Percentiles rank a stretch among this genome's conserved stretches.
Conservation (phyloP, 176 grass and related monocot genomes). For the Avena atlantica region DNA sequence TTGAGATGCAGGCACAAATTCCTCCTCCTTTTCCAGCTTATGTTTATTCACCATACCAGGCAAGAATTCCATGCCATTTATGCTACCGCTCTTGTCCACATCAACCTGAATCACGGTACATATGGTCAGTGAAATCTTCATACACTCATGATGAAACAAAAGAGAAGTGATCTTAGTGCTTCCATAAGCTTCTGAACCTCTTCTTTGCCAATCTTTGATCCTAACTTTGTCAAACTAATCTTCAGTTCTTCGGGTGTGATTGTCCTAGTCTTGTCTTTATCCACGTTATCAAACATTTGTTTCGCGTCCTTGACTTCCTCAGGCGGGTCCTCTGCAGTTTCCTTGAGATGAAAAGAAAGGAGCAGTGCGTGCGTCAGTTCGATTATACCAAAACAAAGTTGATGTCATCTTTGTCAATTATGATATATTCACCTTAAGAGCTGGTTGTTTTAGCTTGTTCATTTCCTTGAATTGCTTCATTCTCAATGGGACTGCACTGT, state of each 20-base stretch:
- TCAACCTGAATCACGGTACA: constrained; percentile 54
- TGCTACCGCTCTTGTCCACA: constrained; percentile 75
- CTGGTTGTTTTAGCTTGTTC: constrained; percentile 89
- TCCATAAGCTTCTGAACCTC: constrained; percentile 77
- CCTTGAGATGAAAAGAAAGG: constrained; percentile 42
- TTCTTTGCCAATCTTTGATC: constrained; percentile 16
- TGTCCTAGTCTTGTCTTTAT: too few species aligned
- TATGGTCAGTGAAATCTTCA: neutral
- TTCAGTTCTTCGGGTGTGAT: too few species aligned
- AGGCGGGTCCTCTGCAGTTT: constrained; percentile 55
- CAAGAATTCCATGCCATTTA: constrained; percentile 74
- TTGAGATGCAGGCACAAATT: constrained; percentile 61
- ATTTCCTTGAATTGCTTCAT: constrained; percentile 88
- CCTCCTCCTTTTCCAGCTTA: constrained; percentile 74
- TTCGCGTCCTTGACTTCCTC: constrained; percentile 44
- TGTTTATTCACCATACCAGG: constrained; percentile 76
- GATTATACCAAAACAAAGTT: neutral
- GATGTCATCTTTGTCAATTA: constrained; percentile 4
- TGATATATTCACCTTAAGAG: constrained; percentile 61
- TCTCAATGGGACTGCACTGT: constrained; percentile 79
- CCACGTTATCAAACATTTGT: too few species aligned
- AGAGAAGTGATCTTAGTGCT: constrained; percentile 53
- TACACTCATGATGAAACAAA: constrained; percentile 10
- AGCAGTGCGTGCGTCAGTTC: neutral
- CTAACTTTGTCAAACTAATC: too few species aligned